A percentile compares a stretch with the other conserved stretches of the same genome.
These are phyloP conservation scores for Zasmidium cellare DNA, from an alignment of 2,329 filamentous ascomycete species.

Conservation along the genomic window DNA sequence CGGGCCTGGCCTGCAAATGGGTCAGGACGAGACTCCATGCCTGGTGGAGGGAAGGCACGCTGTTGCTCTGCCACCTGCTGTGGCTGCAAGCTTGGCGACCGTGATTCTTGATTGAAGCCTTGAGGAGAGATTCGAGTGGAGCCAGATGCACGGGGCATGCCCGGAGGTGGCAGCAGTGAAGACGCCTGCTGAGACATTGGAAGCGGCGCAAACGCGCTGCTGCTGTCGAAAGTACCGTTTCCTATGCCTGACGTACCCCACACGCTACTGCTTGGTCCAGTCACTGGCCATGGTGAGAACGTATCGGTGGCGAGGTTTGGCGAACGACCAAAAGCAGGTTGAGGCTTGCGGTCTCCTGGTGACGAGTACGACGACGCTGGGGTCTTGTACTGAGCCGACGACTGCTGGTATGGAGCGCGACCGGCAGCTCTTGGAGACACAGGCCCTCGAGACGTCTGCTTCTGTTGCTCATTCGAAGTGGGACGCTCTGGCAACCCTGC, in stretches of 20 bases:
- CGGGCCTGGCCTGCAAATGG: constrained; percentile 27
- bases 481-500: constrained; percentile 17
- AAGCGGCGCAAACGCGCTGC: constrained; percentile 31
- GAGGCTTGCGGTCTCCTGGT: constrained; percentile 37
- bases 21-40: constrained; percentile 30
- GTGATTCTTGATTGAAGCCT: constrained; percentile 23
- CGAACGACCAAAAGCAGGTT: constrained; percentile 34
- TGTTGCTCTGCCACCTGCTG: constrained; percentile 28
- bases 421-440: constrained; percentile 25
- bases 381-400: constrained; percentile 22
- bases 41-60: constrained; percentile 28
- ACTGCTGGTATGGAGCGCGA: constrained; percentile 26
- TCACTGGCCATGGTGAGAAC: constrained; percentile 31
- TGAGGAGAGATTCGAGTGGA: constrained; percentile 36
- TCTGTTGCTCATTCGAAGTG: constrained; percentile 11
- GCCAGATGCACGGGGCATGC: constrained; percentile 29
- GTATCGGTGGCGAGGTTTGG: constrained; percentile 27
- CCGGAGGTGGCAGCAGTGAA: constrained; percentile 33
- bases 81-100: constrained; percentile 28
- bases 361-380: constrained; percentile 46
- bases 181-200: constrained; percentile 29
- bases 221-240: constrained; percentile 69
- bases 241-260: constrained; percentile 76
- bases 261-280: constrained; percentile 59
- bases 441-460: constrained; percentile 18